Evolutionary conservation across 192 early-diverging fungal genomes (phyloP), one percentile per base, ranked within the genome.

Genomic region (Coemansia sp.): DNA sequence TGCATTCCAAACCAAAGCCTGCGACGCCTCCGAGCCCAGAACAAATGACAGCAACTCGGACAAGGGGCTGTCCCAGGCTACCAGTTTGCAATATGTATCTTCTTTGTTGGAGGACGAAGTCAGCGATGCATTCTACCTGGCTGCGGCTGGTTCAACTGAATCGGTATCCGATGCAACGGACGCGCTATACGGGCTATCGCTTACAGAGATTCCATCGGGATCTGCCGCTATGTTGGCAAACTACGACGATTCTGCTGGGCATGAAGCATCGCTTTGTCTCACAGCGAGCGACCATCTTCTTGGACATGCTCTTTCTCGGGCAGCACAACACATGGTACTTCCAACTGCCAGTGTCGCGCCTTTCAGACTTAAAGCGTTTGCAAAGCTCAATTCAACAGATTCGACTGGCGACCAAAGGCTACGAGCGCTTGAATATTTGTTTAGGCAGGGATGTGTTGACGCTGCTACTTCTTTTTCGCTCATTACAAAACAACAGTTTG

Each of bases 1-100:
- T 56, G 53, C 68, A 1, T 58, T 64, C n/a, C 68, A 73, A 51
- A n/a, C 35, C 14, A 68, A 56, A 26, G 9, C 18, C 1, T 38
- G 6, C 57, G 12, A 26, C 18, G 9, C 4, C 34, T 5, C 18
- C 35, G 35, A 59, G 6, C 18, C 57, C 18, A 26, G 18, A 9
- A 16, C 18, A 4, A 26, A 59, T 5, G 57, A 59, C 57, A 20
- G 1, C 35, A 21, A 15, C 14, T 35, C 24, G 18, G 8, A 33
- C 33, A 59, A 38, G 18, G 20, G 36, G 30, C 34, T 59, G 24
- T 34, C 9, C 14, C 15, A 20, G 18, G 6, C 30, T 59, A 18
- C 4, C 15, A 0, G n/a, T n/a, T 24, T 58, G 15, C 7, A 8
- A 5, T 14, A 18, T 15, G 30, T 36, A 41, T n/a, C 38, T 20